phyloP scores from a whole-genome alignment of 129 eudicot genomes.

The Escallonia herrerae region DNA sequence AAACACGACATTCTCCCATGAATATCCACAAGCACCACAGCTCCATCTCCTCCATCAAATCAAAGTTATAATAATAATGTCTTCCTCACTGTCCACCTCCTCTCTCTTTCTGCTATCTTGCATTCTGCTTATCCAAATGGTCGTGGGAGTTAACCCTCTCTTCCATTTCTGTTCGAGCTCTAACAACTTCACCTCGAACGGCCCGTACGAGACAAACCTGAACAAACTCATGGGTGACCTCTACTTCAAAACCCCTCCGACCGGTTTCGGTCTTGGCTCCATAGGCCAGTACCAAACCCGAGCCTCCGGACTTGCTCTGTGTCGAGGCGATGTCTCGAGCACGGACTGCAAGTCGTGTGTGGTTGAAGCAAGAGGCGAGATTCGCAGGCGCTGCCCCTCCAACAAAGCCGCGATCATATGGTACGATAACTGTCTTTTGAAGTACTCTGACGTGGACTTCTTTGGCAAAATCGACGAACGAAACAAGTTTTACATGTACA shows the following conservation, averaged over 20 bases:
- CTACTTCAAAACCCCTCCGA: conserved; percentile 22
- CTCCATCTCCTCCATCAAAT: too few relatives aligned
- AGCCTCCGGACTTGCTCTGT: conserved; percentile 34
- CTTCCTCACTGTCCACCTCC: conserved; percentile 7
- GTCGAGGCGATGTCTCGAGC: conserved; percentile 37
- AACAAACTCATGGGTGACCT: conserved; percentile 27
- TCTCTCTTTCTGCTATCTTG: conserved; percentile 10
- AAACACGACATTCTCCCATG: too few relatives aligned
- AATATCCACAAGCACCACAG: too few relatives aligned
- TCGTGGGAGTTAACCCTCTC: conserved; percentile 18
- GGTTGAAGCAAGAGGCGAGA: conserved; percentile 21
- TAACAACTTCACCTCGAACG: conserved; percentile 27
- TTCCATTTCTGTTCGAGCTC: conserved; percentile 26
- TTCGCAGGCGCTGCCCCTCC: conserved; percentile 30
- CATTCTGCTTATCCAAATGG: conserved; percentile 16
- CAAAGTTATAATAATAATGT: conserved; percentile 16
- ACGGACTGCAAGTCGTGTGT: conserved; percentile 29
- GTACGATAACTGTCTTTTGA: conserved; percentile 38
- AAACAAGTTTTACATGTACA: conserved; percentile 10
- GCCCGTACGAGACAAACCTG: conserved; percentile 22
- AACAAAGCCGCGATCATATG: conserved; percentile 26
- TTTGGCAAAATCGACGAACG: conserved; percentile 22
- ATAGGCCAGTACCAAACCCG: conserved; percentile 8
- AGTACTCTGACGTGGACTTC: conserved; percentile 28
- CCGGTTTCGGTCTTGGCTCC: conserved; percentile 30